These are phyloP conservation scores for Casuarina glauca DNA, from an alignment of 306 rosid genomes.

Conservation along the genomic window DNA sequence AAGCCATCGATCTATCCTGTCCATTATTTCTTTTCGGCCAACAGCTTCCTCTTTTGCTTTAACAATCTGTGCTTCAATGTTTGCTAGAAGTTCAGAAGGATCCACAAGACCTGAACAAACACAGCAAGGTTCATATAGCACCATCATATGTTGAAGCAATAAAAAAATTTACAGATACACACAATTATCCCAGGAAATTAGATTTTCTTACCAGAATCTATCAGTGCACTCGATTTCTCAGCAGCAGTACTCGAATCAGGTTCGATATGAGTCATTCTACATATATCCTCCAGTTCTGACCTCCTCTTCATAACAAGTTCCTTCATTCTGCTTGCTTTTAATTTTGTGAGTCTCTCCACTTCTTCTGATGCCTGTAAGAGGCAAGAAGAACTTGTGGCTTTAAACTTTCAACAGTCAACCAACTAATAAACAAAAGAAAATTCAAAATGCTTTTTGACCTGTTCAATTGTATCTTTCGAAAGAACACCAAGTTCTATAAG, in stretches of 20 bases:
- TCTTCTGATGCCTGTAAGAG: conserved; percentile 75
- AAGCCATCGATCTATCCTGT: conserved; percentile 89
- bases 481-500: conserved; percentile 70
- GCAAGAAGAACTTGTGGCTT: conserved; percentile 15
- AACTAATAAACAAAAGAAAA: background rate
- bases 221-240: conserved; percentile 88
- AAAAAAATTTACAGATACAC: background rate
- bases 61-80: conserved; percentile 77
- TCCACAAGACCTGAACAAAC: conserved; percentile 75
- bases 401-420: background rate
- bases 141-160: background rate
- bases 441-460: conserved; percentile 49
- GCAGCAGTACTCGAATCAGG: conserved; percentile 85
- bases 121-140: conserved; percentile 5
- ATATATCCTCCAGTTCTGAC: conserved; percentile 81
- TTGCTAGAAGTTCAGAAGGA: conserved; percentile 82
- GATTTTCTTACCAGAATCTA: conserved; percentile 71
- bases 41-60: conserved; percentile 81
- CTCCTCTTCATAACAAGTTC: conserved; percentile 92
- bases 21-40: conserved; percentile 85
- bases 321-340: conserved; percentile 96
- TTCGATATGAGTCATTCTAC: conserved; percentile 76
- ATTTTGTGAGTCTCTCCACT: conserved; percentile 76
- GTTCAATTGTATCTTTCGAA: conserved; percentile 66
- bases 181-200: conserved; percentile 1